Evolutionary conservation across 768 basidiomycete genomes (phyloP).

Genomic region (Stropharia rugosoannulata): DNA sequence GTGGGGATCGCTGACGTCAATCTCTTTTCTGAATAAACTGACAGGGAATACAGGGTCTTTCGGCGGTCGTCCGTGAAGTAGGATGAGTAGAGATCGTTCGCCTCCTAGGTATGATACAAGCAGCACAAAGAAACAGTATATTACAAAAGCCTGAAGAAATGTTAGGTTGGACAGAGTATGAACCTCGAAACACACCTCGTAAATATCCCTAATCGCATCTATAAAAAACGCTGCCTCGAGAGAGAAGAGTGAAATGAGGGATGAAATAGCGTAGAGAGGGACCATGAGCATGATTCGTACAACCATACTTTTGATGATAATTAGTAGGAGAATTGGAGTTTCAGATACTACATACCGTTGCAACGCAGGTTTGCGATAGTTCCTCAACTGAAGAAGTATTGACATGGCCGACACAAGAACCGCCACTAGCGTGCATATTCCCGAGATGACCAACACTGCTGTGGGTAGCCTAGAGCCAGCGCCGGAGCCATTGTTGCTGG

Average conservation of each 20-base stretch:
- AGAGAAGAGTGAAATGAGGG: slow-evolving; percentile 90
- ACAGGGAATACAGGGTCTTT: slow-evolving; percentile 87
- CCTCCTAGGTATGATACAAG: slow-evolving; percentile 87
- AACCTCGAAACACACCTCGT: slow-evolving; percentile 65
- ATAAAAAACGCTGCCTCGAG: slow-evolving; percentile 95
- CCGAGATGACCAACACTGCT: slow-evolving; percentile 59
- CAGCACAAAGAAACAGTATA: slow-evolving; percentile 89
- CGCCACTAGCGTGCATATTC: slow-evolving; percentile 63
- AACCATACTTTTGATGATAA: slow-evolving; percentile 63
- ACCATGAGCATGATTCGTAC: slow-evolving; percentile 97
- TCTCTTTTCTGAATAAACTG: slow-evolving; percentile 77
- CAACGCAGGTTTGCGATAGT: slow-evolving; percentile 78
- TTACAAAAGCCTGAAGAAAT: slow-evolving; percentile 76
- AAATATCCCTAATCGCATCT: slow-evolving; percentile 91
- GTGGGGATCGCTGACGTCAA: slow-evolving; percentile 94
- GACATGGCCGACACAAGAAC: slow-evolving; percentile 72
- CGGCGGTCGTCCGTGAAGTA: slow-evolving; percentile 88
- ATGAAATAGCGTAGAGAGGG: slow-evolving; percentile 88
- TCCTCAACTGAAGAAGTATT: slow-evolving; percentile 80
- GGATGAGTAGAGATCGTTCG: slow-evolving; percentile 88
- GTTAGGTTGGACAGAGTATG: background rate
- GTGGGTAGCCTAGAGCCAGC: slow-evolving; percentile 61
- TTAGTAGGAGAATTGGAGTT: background rate
- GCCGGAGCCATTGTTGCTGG: slow-evolving; percentile 27
- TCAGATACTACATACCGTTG: slow-evolving; percentile 55